A percentile compares a stretch with the other conserved stretches of the same genome.
Conservation (phyloP, 2,329 filamentous ascomycete genomes). For the Plenodomus biglobosus region DNA sequence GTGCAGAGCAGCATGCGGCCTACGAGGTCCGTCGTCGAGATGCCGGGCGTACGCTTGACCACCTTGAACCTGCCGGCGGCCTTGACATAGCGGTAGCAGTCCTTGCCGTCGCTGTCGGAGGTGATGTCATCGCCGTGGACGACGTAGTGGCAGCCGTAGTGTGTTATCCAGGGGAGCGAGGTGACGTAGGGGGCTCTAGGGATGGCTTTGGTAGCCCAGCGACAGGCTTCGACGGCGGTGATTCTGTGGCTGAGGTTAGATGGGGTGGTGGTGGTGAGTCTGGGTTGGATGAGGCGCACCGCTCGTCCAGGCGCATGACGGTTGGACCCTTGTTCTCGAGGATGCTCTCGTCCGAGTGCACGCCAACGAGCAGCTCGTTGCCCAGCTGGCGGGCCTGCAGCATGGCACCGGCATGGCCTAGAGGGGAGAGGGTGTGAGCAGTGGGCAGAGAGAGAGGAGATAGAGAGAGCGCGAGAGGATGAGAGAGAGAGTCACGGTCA, state of each 20-base stretch:
- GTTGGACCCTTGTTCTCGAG: conserved; percentile 96
- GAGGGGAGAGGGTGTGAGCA: conserved; percentile 21
- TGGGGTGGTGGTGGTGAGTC: conserved; percentile 12
- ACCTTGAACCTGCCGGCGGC: conserved; percentile 92
- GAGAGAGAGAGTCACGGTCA: background rate
- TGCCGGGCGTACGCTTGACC: conserved; percentile 92
- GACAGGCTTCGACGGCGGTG: conserved; percentile 88
- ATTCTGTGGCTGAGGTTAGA: conserved; percentile 55
- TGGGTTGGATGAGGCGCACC: conserved; percentile 51
- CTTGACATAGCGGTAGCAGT: conserved; percentile 98
- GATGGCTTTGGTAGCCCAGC: conserved; percentile 86
- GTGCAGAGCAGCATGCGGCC: conserved; percentile 97
- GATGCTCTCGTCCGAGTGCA: conserved; percentile 95
- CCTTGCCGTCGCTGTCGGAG: conserved; percentile 86
- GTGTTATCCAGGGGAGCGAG: conserved; percentile 86
- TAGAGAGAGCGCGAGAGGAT: background rate
- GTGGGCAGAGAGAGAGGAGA: background rate
- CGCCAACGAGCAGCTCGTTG: conserved; percentile 82
- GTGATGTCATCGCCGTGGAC: conserved; percentile 98
- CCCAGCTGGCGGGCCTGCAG: conserved; percentile 92
- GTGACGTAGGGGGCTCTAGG: conserved; percentile 93
- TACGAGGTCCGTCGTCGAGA: conserved; percentile 97
- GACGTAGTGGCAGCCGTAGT: conserved; percentile 93
- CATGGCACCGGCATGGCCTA: conserved; percentile 94
- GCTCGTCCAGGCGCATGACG: conserved; percentile 91